Base-by-base conservation (phyloP, 768 basidiomycete species). In the Boletus patriciae region DNA sequence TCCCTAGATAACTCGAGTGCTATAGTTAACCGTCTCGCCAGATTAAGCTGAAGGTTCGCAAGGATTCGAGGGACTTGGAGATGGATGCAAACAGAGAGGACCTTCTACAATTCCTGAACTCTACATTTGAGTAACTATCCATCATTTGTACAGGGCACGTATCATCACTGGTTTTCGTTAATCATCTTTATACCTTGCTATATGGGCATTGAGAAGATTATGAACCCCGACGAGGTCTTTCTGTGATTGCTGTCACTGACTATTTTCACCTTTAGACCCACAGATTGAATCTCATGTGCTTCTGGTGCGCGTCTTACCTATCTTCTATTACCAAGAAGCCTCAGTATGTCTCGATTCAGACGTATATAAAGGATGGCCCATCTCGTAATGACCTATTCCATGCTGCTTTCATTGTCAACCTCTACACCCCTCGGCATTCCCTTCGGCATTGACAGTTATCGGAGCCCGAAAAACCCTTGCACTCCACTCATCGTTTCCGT, bases 11-110 rank as follows among this genome's bases (percentile, higher is more conserved):
- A 3, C 4, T 18, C 3, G 41, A 55, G 0, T 36, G 18, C 21
- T 31, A 4, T 42, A 16, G 40, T 29, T 50, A 4, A 59, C 2
- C 4, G 3, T 42, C 8, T 21, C 42, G 23, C 19, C 55, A 85
- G 84, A 85, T 85, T 46, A 85, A 85, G 66, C 67, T 85, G 41
- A 85, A 83, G 66, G 80, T 86, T 13, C 82, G 81, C 73, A 83
- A 82, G 63, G 82, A 83, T 50, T 79, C 78, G 41, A 78, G 71
- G 19, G 84, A 85, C 57, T 68, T 79, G 40, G 83, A 83, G 63
- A 71, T 82, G 59, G 84, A 86, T 57, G 78, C 76, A 19, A 85
- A 85, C 54, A 74, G 84, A 40, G 63, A 77, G 68, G 77, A 81
- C 61, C 64, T 85, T 54, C 62, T 85, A 16, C 73, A 77, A 53